Conservation (phyloP, 345 rosid species). For the Citrus sp. region DNA sequence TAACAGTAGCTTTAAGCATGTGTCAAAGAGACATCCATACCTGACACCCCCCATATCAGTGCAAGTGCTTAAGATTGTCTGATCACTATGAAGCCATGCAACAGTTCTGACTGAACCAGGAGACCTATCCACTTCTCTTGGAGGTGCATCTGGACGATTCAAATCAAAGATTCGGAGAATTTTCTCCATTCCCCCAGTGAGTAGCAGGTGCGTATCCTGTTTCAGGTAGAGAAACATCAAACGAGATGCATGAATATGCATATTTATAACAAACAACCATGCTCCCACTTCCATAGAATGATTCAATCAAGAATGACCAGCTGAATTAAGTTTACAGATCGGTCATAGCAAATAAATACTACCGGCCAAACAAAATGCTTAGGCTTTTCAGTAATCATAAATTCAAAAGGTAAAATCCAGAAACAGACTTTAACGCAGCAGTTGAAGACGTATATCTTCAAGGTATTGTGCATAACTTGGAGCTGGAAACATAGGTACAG, state of each 20-base stretch:
- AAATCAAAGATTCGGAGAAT: constrained; percentile 38
- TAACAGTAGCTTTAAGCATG: neutral
- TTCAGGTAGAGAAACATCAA: neutral
- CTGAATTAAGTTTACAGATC: neutral
- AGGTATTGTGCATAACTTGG: neutral
- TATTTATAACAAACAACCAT: neutral
- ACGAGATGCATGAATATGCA: neutral
- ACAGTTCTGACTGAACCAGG: constrained; percentile 46
- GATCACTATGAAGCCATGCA: constrained; percentile 47
- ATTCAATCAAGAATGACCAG: neutral
- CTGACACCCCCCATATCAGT: constrained; percentile 47
- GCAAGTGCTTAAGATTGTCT: constrained; percentile 41
- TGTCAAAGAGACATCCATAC: constrained; percentile 16
- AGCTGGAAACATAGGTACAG: neutral
- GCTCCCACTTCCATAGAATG: neutral
- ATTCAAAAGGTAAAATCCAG: neutral
- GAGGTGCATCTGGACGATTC: constrained; percentile 40
- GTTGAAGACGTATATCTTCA: neutral
- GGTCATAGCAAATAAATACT: too few relatives aligned
- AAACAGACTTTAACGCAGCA: neutral
- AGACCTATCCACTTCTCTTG: constrained; percentile 41
- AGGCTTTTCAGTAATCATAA: neutral
- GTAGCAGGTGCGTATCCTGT: constrained; percentile 41
- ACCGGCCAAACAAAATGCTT: neutral
- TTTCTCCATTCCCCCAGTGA: constrained; percentile 46